Conservation (phyloP, 2,329 filamentous ascomycete species). For the Alternaria sp. region DNA sequence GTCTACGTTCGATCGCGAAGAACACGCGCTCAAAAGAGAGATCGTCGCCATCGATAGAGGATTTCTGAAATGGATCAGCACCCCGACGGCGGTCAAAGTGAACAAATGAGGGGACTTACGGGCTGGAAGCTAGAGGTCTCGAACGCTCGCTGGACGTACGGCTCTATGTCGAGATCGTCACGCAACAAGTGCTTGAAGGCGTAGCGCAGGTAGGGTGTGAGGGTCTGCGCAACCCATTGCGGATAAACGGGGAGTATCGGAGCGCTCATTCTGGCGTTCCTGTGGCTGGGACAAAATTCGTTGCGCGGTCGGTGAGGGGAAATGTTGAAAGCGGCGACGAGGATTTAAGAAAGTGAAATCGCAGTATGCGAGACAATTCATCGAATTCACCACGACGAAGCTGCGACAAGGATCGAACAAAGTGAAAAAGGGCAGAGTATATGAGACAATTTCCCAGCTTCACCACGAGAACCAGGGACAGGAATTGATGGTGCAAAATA, state of each 20-base stretch:
- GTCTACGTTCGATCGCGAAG: conserved; percentile 11
- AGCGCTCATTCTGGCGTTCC: background rate
- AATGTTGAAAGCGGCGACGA: background rate
- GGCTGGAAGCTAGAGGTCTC: conserved; percentile 7
- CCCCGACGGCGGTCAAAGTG: background rate
- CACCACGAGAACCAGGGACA: background rate
- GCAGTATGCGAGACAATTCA: background rate
- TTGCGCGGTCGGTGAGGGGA: background rate
- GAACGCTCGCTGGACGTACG: background rate
- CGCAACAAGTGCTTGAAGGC: conserved; percentile 11
- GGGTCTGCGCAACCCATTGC: conserved; percentile 14
- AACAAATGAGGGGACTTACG: background rate
- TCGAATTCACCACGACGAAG: background rate
- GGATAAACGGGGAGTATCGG: conserved; percentile 4
- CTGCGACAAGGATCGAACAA: background rate
- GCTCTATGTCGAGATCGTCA: conserved; percentile 7
- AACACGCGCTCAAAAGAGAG: conserved; percentile 20
- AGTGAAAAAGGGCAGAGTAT: background rate
- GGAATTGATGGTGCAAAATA: background rate
- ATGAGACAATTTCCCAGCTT: background rate
- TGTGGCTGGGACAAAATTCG: background rate
- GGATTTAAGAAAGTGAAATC: background rate
- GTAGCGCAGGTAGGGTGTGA: conserved; percentile 17
- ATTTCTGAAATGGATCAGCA: background rate
- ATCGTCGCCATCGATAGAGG: conserved; percentile 12